A percentile compares a stretch with the other conserved stretches of the same genome.
Evolutionary conservation across 139 green algal species (phyloP).

Genomic region (Chlamydomonas sp.): DNA sequence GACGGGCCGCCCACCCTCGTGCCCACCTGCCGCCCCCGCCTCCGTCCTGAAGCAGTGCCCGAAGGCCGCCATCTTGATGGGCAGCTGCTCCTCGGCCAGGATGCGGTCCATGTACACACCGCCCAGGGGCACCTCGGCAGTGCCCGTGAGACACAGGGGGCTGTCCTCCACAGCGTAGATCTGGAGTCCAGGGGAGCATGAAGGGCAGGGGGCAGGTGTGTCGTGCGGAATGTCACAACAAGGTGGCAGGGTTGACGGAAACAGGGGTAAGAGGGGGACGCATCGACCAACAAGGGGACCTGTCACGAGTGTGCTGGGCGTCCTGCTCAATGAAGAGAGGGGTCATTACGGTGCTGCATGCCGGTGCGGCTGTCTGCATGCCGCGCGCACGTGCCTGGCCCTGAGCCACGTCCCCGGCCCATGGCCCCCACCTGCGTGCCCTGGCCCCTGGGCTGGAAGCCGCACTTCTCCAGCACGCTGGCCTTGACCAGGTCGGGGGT

Average conservation of each 20-base stretch:
- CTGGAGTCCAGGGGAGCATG: constrained; percentile 45
- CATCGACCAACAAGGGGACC: no score
- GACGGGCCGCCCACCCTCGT: no score
- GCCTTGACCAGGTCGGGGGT: constrained; percentile 95
- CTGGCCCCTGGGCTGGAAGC: constrained; percentile 93
- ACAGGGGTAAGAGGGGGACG: neutral
- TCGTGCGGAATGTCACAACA: no score
- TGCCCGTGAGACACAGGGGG: constrained; percentile 94
- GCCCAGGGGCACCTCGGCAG: constrained; percentile 94
- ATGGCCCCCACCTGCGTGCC: constrained; percentile 89
- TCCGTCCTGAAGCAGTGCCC: constrained; percentile 98
- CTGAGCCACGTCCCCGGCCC: neutral
- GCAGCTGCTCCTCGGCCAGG: constrained; percentile 84
- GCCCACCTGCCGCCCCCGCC: constrained; percentile 80
- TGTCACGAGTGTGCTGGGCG: no score
- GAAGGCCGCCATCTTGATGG: constrained; percentile 92
- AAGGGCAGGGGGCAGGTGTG: no score
- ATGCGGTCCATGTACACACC: constrained; percentile 93
- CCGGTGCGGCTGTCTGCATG: no score
- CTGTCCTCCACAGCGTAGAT: constrained; percentile 89
- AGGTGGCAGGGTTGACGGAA: neutral
- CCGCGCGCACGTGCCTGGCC: no score
- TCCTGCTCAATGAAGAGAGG: no score
- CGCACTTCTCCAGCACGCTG: constrained; percentile 96
- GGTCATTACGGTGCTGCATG: no score